Conservation (phyloP, 2,329 filamentous ascomycete genomes). For the Nothopassalora personata region DNA sequence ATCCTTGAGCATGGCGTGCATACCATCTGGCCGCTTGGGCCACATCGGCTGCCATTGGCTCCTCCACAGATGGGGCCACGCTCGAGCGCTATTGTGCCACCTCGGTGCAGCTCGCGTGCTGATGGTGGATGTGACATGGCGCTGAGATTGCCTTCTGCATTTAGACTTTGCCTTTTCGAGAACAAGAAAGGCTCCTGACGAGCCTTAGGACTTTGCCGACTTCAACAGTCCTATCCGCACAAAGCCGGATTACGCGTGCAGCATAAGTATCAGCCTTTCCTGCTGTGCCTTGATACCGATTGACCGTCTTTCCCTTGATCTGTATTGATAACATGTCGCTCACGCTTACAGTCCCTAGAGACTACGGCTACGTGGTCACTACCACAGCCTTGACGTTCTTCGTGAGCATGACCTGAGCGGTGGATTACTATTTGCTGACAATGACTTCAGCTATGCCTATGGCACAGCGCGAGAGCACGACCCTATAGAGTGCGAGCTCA, state of each 20-base stretch:
- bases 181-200: not conserved
- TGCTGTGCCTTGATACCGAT: not conserved
- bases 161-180: constrained; percentile 1
- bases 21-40: not conserved
- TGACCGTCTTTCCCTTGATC: not conserved
- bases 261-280: constrained; percentile 1
- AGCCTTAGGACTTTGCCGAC: not conserved
- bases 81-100: not conserved
- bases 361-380: constrained; percentile 53
- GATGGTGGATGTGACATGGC: constrained; percentile 1
- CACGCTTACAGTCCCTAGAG: constrained; percentile 41
- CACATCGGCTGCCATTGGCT: not conserved
- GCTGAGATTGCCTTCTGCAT: constrained; percentile 3
- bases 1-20: not conserved
- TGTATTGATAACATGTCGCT: constrained; percentile 18
- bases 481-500: constrained; percentile 48
- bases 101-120: not conserved
- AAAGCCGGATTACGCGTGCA: not conserved
- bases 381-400: constrained; percentile 52
- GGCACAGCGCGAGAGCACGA: constrained; percentile 47
- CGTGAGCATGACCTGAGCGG: constrained; percentile 13
- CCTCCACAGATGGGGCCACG: not conserved
- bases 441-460: constrained; percentile 38
- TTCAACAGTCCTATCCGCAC: not conserved
- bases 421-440: constrained; percentile 1